Evolutionary conservation across 1,139 yeast species (phyloP).

Genomic region (Chernovozyma sophiae-reginae): DNA sequence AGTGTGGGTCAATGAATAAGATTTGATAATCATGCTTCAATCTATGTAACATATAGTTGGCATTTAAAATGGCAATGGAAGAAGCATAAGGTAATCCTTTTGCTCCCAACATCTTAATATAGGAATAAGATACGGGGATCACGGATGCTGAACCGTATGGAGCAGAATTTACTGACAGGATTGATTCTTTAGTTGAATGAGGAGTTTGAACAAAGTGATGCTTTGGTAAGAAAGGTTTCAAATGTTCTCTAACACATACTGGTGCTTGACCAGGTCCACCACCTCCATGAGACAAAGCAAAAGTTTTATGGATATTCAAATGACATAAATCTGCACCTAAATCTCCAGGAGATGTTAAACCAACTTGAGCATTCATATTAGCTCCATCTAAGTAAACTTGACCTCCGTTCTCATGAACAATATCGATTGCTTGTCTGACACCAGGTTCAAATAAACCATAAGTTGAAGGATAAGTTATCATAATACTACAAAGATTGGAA

Average conservation of each 20-base stretch:
- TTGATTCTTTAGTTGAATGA: slow-evolving; percentile 51
- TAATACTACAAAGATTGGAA: slow-evolving; percentile 75
- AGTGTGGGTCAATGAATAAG: slow-evolving; percentile 59
- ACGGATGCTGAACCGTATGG: slow-evolving; percentile 96
- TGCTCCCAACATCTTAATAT: slow-evolving; percentile 91
- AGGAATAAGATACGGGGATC: slow-evolving; percentile 89
- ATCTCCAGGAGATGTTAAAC: slow-evolving; percentile 95
- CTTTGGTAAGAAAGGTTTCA: slow-evolving; percentile 77
- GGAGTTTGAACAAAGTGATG: slow-evolving; percentile 65
- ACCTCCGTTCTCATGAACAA: slow-evolving; percentile 84
- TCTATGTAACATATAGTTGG: slow-evolving; percentile 88
- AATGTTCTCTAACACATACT: slow-evolving; percentile 83
- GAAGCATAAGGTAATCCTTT: slow-evolving; percentile 81
- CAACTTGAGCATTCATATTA: slow-evolving; percentile 98
- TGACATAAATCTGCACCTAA: slow-evolving; percentile 99
- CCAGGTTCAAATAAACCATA: slow-evolving; percentile 96
- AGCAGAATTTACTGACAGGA: slow-evolving; percentile 82
- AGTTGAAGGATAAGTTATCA: slow-evolving; percentile 97
- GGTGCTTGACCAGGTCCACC: slow-evolving; percentile 99
- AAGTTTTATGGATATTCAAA: slow-evolving; percentile 91
- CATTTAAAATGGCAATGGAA: slow-evolving; percentile 85
- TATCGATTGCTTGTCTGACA: slow-evolving; percentile 75
- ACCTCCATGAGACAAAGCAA: slow-evolving; percentile 98
- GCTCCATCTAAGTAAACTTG: slow-evolving; percentile 98
- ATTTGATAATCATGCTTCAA: slow-evolving; percentile 69